phyloP scores from a whole-genome alignment of 306 rosid species.

The Myrica gale region DNA sequence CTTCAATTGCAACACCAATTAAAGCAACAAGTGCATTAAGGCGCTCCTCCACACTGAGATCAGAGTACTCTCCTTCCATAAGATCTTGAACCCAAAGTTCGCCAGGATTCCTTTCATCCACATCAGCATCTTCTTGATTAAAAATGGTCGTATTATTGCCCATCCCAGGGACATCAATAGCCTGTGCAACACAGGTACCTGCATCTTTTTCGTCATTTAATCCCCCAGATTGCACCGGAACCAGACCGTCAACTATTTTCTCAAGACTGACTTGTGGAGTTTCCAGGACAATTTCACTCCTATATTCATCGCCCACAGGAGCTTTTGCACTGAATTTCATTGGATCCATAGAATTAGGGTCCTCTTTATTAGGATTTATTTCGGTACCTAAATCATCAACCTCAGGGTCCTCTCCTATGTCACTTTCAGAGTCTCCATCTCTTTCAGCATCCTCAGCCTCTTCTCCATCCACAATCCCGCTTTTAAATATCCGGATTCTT shows the following conservation, averaged over 20 bases:
- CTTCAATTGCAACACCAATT: slow-evolving; percentile 63
- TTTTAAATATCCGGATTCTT: slow-evolving; percentile 51
- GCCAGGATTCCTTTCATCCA: slow-evolving; percentile 57
- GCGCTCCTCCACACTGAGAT: slow-evolving; percentile 80
- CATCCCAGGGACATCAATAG: slow-evolving; percentile 32
- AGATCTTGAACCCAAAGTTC: slow-evolving; percentile 83
- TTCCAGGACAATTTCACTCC: slow-evolving; percentile 25
- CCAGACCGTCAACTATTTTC: slow-evolving; percentile 30
- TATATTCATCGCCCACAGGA: slow-evolving; percentile 31
- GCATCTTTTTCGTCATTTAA: slow-evolving; percentile 28
- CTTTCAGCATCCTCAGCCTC: slow-evolving; percentile 63
- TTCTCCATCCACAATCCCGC: slow-evolving; percentile 49
- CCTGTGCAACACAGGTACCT: slow-evolving; percentile 17
- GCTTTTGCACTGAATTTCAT: slow-evolving; percentile 23
- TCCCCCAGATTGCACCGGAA: slow-evolving; percentile 29
- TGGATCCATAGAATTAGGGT: slow-evolving; percentile 26
- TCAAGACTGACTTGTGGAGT: slow-evolving; percentile 31
- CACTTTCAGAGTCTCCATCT: slow-evolving; percentile 72
- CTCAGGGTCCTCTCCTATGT: slow-evolving; percentile 57
- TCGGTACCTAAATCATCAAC: slow-evolving; percentile 54
- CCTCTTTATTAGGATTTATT: slow-evolving; percentile 32
- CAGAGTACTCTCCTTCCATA: slow-evolving; percentile 69
- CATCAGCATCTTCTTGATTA: slow-evolving; percentile 39
- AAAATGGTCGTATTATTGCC: slow-evolving; percentile 26
- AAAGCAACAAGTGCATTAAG: slow-evolving; percentile 63